Evolutionary conservation across 1,284 basidiomycete genomes (phyloP).

Genomic region (Malassezia psittaci): DNA sequence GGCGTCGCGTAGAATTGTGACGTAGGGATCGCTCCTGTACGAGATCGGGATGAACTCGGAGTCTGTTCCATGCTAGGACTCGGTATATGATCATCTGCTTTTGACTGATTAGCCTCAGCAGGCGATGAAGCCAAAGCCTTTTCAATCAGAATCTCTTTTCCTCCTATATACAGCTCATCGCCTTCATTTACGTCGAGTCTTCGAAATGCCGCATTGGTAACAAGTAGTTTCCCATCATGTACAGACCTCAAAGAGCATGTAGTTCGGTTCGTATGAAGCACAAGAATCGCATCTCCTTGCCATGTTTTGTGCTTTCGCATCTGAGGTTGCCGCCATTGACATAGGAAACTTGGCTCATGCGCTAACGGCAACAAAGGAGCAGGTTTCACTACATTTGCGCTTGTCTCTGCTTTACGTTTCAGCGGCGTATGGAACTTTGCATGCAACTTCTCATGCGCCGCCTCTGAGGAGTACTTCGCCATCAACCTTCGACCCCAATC

Average conservation of each 20-base stretch:
- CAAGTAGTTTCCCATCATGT: slow-evolving; percentile 27
- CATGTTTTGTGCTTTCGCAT: slow-evolving; percentile 74
- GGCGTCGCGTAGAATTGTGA: slow-evolving; percentile 12
- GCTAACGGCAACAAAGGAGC: slow-evolving; percentile 3
- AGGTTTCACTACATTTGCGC: background rate
- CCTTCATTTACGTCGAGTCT: slow-evolving; percentile 1
- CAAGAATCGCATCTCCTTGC: slow-evolving; percentile 55
- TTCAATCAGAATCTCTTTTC: slow-evolving; percentile 16
- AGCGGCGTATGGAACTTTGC: slow-evolving; percentile 14
- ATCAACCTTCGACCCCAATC: background rate
- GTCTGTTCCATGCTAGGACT: background rate
- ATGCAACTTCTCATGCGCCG: slow-evolving; percentile 12
- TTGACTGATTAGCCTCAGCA: background rate
- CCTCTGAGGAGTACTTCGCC: slow-evolving; percentile 13
- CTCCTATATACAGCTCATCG: slow-evolving; percentile 18
- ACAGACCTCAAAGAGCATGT: slow-evolving; percentile 27
- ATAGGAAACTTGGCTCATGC: slow-evolving; percentile 33
- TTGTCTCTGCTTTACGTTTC: slow-evolving; percentile 3
- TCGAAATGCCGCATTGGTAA: slow-evolving; percentile 14
- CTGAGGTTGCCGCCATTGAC: slow-evolving; percentile 58
- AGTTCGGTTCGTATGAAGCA: slow-evolving; percentile 24
- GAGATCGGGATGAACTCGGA: background rate
- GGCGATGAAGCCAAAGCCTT: background rate
- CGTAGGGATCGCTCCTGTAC: slow-evolving; percentile 6
- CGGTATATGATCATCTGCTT: background rate